These are phyloP conservation scores for Penicillium flavigenum DNA, from an alignment of 495 filamentous ascomycete species.

Conservation along the genomic window DNA sequence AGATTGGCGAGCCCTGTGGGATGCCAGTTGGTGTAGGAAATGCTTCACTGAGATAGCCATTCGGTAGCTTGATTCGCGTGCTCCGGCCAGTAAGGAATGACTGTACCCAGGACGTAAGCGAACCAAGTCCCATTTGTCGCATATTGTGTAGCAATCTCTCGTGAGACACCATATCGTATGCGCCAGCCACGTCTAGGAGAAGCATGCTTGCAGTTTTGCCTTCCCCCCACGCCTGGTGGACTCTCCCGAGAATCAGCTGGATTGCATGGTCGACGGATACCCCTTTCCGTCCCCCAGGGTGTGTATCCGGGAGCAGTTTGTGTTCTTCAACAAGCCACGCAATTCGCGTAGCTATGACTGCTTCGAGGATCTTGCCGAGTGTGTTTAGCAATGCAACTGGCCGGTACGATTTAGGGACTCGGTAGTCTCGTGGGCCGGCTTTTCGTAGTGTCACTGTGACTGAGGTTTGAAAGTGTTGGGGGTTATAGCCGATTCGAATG, in stretches of 20 bases:
- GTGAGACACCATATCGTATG: slow-evolving; percentile 22
- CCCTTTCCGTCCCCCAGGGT: slow-evolving; percentile 21
- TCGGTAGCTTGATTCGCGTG: slow-evolving; percentile 8
- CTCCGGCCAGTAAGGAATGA: slow-evolving; percentile 2
- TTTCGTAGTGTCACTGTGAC: no score
- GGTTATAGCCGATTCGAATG: no score
- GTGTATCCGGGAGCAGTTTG: slow-evolving; percentile 14
- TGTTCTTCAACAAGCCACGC: slow-evolving; percentile 14
- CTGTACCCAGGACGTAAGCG: neutral
- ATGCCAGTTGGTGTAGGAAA: neutral
- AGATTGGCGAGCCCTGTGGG: slow-evolving; percentile 1
- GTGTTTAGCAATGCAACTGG: no score
- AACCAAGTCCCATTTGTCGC: no score
- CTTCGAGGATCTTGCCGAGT: no score
- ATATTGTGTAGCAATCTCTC: no score
- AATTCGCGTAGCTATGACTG: no score
- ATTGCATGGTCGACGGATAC: slow-evolving; percentile 22
- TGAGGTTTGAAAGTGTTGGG: no score
- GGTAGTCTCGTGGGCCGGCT: no score
- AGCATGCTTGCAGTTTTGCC: slow-evolving; percentile 13
- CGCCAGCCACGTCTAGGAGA: slow-evolving; percentile 26
- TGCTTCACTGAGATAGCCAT: neutral
- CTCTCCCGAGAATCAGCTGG: slow-evolving; percentile 17
- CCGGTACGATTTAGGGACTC: no score
- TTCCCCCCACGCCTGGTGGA: slow-evolving; percentile 23